Percentiles rank a stretch among this genome's conserved stretches.
phyloP scores from a whole-genome alignment of 805 yeast species.

The Maudiozyma barnettii region DNA sequence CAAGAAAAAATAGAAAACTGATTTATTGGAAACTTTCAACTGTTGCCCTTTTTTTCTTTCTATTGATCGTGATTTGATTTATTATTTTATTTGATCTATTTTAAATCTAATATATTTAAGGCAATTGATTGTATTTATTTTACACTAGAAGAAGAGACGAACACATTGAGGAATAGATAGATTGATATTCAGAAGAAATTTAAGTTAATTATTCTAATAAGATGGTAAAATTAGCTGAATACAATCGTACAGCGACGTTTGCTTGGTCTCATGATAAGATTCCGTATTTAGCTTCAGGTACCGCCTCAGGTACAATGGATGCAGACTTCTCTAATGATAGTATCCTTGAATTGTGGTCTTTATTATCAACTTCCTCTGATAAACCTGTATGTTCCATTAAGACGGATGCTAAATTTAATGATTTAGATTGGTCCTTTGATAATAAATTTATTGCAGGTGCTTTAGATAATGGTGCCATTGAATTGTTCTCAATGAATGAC shows the following conservation, averaged over 20 bases:
- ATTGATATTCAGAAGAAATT: too few relatives aligned
- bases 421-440: constrained; percentile 72
- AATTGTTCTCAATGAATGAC: constrained; percentile 50
- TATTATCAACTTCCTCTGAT: constrained; percentile 34
- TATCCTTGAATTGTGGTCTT: constrained; percentile 70
- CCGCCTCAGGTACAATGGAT: constrained; percentile 94
- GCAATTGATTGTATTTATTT: too few relatives aligned
- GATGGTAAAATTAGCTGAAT: constrained; percentile 80
- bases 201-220: background rate
- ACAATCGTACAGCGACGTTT: constrained; percentile 81
- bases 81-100: too few relatives aligned
- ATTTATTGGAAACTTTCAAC: too few relatives aligned
- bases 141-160: too few relatives aligned
- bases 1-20: too few relatives aligned
- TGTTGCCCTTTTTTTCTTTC: too few relatives aligned
- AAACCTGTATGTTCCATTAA: constrained; percentile 38
- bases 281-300: constrained; percentile 81
- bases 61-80: too few relatives aligned
- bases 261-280: constrained; percentile 80
- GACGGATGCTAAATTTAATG: constrained; percentile 59
- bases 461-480: constrained; percentile 70
- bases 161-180: too few relatives aligned
- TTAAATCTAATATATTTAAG: too few relatives aligned
- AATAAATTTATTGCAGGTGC: constrained; percentile 76
- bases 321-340: constrained; percentile 75